Conservation (phyloP, 306 rosid species). For the Prunus dulcis region DNA sequence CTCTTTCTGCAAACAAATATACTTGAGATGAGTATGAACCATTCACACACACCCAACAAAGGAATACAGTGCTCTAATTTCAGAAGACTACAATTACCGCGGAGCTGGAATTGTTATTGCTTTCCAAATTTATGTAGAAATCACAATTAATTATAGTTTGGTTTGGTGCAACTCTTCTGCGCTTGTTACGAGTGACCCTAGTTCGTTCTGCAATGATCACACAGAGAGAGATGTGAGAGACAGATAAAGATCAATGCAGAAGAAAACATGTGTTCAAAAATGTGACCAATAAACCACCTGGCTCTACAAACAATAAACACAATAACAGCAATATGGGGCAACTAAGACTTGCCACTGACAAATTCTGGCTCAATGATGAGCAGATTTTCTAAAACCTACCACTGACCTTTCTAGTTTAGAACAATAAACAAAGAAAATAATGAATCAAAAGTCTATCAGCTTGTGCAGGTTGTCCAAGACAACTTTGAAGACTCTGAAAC, state of each 20-base stretch:
- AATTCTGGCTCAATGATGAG: neutral
- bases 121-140: constrained; percentile 64
- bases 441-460: too few relatives aligned
- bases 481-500: constrained; percentile 3
- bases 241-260: neutral
- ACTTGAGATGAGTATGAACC: neutral
- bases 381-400: neutral
- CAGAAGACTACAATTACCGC: constrained; percentile 41
- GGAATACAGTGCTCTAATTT: neutral
- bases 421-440: neutral
- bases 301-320: neutral
- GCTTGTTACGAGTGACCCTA: constrained; percentile 47
- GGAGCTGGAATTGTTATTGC: constrained; percentile 54
- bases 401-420: neutral
- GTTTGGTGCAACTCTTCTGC: constrained; percentile 46
- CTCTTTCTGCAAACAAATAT: constrained; percentile 41
- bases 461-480: neutral
- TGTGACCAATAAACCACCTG: neutral
- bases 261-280: neutral
- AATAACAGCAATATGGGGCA: neutral
- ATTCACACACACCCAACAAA: neutral
- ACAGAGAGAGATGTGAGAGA: constrained; percentile 1
- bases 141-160: constrained; percentile 49
- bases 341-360: neutral
- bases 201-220: constrained; percentile 44